Evolutionary conservation across 495 filamentous ascomycete species (phyloP), one percentile per base, ranked within the genome.

Genomic region (Penicillium soppii): DNA sequence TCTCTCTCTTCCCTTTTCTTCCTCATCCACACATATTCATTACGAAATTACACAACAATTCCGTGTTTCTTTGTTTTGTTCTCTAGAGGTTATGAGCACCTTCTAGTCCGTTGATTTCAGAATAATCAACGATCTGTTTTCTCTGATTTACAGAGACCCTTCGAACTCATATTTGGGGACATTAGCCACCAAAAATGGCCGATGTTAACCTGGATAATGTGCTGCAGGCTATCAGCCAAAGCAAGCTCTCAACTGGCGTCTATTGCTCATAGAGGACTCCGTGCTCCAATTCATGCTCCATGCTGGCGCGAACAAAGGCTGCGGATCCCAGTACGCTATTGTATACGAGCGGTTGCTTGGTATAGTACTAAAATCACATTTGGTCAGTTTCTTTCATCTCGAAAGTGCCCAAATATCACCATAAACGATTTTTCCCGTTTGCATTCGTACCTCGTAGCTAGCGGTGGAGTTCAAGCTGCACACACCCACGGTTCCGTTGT

Each of bases 401-500:
- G 57, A 47, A 43, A 51, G 15, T 30, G 12, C 19, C 8, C n/a
- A 15, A 22, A 40, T 19, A 13, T 22, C 27, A 23, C 13, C 16
- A 43, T 17, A 73, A 67, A 35, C n/a, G 32, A 35, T 6, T 35
- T 35, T 35, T 1, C 32, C 32, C 32, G 32, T 35, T 35, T 35
- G 7, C 32, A 2, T 35, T 35, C 52, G 65, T 57, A 81, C 75
- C 51, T 72, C 65, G 53, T 71, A 80, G 22, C 63, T 69, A n/a
- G 67, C 80, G 9, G 69, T 72, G 9, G 74, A 71, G 39, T 72
- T 69, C 46, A 83, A 62, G 51, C 79, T 82, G 19, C 81, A 80
- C 8, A 83, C 80, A 36, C 63, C 50, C 23, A 83, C 81, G 13
- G 80, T 83, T 8, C 78, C 78, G 48, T 77, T 73, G 64, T 75